A percentile compares a stretch with the other conserved stretches of the same genome.
Evolutionary conservation across 208 protist species (phyloP).

Genomic region (Leishmania major): DNA sequence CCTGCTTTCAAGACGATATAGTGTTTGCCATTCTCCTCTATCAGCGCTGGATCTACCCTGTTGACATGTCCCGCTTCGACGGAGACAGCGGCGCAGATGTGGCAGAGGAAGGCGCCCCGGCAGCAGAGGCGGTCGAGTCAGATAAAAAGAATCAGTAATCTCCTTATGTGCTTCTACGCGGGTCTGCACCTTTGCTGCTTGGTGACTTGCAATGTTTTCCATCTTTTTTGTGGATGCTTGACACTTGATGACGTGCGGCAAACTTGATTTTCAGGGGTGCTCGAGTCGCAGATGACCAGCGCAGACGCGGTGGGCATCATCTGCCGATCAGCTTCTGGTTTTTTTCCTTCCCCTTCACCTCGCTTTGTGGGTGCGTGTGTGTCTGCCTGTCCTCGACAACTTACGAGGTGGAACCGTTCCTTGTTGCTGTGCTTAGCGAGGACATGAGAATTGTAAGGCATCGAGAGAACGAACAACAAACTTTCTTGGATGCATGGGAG

Average conservation of each 20-base stretch:
- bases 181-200: neutral
- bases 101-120: neutral
- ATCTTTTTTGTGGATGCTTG: neutral
- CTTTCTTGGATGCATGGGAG: neutral
- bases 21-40: constrained; percentile 98
- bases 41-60: constrained; percentile 98
- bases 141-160: constrained; percentile 15
- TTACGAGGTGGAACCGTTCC: neutral
- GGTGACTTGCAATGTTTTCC: neutral
- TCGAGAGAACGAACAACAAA: neutral
- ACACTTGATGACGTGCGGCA: neutral
- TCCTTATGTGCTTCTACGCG: neutral
- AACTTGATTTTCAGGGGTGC: neutral
- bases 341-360: neutral
- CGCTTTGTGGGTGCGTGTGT: neutral
- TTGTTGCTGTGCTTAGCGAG: neutral
- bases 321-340: neutral
- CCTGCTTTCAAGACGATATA: constrained; percentile 98
- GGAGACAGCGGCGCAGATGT: constrained; percentile 36
- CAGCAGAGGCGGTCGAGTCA: neutral
- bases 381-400: neutral
- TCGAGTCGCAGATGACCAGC: neutral
- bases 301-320: neutral
- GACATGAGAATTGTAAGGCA: neutral
- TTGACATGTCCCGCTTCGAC: constrained; percentile 88